Evolutionary conservation across 495 filamentous ascomycete genomes (phyloP).

Genomic region (Talaromyces proteolyticus): DNA sequence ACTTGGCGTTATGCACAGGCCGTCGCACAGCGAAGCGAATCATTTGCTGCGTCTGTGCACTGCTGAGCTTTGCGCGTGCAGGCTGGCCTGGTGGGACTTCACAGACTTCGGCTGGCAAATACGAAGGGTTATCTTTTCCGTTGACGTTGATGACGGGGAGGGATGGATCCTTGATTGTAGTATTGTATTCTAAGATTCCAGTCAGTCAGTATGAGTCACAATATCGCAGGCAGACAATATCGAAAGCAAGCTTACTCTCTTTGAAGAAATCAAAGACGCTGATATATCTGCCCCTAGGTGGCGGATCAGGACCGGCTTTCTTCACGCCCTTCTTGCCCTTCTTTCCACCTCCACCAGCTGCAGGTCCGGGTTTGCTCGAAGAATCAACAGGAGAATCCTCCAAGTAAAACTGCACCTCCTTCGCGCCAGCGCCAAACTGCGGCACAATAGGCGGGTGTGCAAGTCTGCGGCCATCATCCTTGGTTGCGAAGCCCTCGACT

Average conservation of each 20-base stretch:
- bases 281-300: slow-evolving; percentile 32
- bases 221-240: slow-evolving; percentile 6
- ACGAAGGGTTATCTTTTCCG: slow-evolving; percentile 48
- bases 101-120: slow-evolving; percentile 63
- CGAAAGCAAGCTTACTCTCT: slow-evolving; percentile 25
- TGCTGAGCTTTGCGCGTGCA: slow-evolving; percentile 45
- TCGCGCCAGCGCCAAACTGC: slow-evolving; percentile 28
- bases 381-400: slow-evolving; percentile 11
- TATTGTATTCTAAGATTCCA: slow-evolving; percentile 36
- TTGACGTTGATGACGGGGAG: slow-evolving; percentile 70
- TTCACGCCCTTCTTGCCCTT: slow-evolving; percentile 25
- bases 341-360: slow-evolving; percentile 12
- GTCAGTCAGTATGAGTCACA: slow-evolving; percentile 5
- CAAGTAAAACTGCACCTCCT: slow-evolving; percentile 41
- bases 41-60: slow-evolving; percentile 57
- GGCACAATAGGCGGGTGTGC: slow-evolving; percentile 25
- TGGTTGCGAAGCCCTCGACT: slow-evolving; percentile 38
- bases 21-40: slow-evolving; percentile 61
- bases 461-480: slow-evolving; percentile 24
- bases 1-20: slow-evolving; percentile 59
- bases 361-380: slow-evolving; percentile 7
- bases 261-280: slow-evolving; percentile 47
- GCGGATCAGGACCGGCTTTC: slow-evolving; percentile 23
- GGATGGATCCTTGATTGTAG: slow-evolving; percentile 22
- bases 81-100: slow-evolving; percentile 61